Percentiles rank a stretch among this genome's conserved stretches.
phyloP scores from a whole-genome alignment of 345 rosid genomes.

The Hirschfeldia incana region DNA sequence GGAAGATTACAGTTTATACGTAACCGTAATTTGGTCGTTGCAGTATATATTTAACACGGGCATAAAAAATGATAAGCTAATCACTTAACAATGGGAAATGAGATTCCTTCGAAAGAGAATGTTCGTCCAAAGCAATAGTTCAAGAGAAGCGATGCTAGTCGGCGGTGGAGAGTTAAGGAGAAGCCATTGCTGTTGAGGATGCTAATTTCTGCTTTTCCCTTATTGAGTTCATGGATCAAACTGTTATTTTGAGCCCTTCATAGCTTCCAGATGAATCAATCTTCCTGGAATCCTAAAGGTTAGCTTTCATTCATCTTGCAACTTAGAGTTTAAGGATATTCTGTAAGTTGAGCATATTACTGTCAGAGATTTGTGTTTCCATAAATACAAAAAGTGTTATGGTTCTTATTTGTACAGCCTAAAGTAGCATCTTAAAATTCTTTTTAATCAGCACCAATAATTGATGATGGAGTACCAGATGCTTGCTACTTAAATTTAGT shows the following conservation, averaged over 20 bases:
- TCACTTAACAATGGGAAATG: constrained; percentile 27
- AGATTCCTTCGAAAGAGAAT: constrained; percentile 24
- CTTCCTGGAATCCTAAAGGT: constrained; percentile 27
- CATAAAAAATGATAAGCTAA: neutral
- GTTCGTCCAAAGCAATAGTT: constrained; percentile 34
- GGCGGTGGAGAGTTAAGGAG: constrained; percentile 63
- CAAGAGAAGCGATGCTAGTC: constrained; percentile 45
- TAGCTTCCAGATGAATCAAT: constrained; percentile 15
- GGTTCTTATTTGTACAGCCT: constrained; percentile 20
- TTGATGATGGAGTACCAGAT: constrained; percentile 34
- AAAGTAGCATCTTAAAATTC: neutral
- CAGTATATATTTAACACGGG: neutral
- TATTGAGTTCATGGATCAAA: constrained; percentile 69
- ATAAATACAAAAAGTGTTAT: constrained; percentile 20
- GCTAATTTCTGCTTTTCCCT: constrained; percentile 72
- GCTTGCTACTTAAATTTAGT: constrained; percentile 11
- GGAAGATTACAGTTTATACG: neutral
- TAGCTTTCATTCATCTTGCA: constrained; percentile 31
- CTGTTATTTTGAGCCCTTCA: constrained; percentile 41
- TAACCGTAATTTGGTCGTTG: neutral
- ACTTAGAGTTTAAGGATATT: constrained; percentile 16
- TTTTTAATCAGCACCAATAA: constrained; percentile 5
- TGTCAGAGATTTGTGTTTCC: constrained; percentile 11
- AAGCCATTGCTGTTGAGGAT: constrained; percentile 63
- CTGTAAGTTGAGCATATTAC: constrained; percentile 32